A percentile compares a stretch with the other conserved stretches of the same genome.
These are phyloP conservation scores for Botrytis fabae DNA, from an alignment of 2,329 filamentous ascomycete genomes.

Conservation along the genomic window DNA sequence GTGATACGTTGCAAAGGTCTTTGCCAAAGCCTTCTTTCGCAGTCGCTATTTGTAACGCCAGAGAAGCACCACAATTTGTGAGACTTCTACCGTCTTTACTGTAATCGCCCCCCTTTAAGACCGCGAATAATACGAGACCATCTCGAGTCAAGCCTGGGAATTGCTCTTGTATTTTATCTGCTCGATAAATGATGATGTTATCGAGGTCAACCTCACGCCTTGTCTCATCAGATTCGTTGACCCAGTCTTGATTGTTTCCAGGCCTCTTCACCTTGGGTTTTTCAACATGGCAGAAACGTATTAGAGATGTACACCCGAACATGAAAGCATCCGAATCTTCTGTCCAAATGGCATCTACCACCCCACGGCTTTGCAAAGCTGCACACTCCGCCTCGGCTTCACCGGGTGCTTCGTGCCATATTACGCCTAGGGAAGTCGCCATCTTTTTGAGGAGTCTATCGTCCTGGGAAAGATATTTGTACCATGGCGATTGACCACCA, in stretches of 20 bases:
- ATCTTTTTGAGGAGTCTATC: slow-evolving; percentile 43
- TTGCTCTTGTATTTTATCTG: slow-evolving; percentile 50
- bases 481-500: neutral
- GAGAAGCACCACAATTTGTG: slow-evolving; percentile 77
- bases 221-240: slow-evolving; percentile 60
- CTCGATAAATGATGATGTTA: slow-evolving; percentile 64
- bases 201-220: slow-evolving; percentile 74
- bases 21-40: slow-evolving; percentile 80
- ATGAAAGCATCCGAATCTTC: slow-evolving; percentile 95
- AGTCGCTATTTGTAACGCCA: slow-evolving; percentile 71
- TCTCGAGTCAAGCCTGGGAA: slow-evolving; percentile 65
- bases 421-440: slow-evolving; percentile 79
- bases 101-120: slow-evolving; percentile 94
- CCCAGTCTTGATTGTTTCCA: neutral
- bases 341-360: slow-evolving; percentile 88
- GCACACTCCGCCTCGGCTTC: slow-evolving; percentile 96
- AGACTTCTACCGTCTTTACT: slow-evolving; percentile 70
- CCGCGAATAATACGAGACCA: slow-evolving; percentile 86
- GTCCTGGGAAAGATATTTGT: slow-evolving; percentile 24
- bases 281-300: slow-evolving; percentile 71
- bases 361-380: slow-evolving; percentile 70
- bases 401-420: slow-evolving; percentile 80
- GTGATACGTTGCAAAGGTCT: slow-evolving; percentile 8
- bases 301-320: slow-evolving; percentile 79
- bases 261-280: neutral